These are phyloP conservation scores for Mollisiaceae sp. DNA, from an alignment of 2,329 filamentous ascomycete genomes.

Conservation along the genomic window DNA sequence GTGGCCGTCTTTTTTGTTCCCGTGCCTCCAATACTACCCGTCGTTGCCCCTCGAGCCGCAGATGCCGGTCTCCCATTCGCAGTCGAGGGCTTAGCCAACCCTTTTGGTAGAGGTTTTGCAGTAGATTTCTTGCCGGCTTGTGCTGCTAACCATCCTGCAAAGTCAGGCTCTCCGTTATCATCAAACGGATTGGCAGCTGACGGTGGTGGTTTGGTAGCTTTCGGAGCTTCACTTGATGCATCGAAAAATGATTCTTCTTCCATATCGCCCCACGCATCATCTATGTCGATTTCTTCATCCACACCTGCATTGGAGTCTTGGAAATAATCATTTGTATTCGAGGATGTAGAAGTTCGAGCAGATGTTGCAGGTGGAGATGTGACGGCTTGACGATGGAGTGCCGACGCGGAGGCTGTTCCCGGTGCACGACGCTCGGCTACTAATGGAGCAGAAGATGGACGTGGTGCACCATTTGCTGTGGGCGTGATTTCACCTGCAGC, in stretches of 20 bases:
- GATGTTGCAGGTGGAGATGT: constrained; percentile 54
- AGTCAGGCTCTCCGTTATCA: constrained; percentile 89
- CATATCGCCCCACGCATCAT: constrained; percentile 69
- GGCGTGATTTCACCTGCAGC: constrained; percentile 85
- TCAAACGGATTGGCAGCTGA: constrained; percentile 64
- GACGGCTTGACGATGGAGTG: constrained; percentile 64
- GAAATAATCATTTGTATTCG: constrained; percentile 55
- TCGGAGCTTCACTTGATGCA: constrained; percentile 34
- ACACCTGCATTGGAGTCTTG: constrained; percentile 63
- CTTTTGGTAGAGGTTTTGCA: constrained; percentile 78
- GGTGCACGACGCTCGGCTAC: constrained; percentile 44
- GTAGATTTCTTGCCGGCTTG: constrained; percentile 73
- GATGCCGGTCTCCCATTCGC: constrained; percentile 40
- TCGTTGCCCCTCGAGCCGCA: constrained; percentile 46
- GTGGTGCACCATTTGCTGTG: constrained; percentile 49
- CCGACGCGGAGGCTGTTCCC: constrained; percentile 58
- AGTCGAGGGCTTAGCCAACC: constrained; percentile 66
- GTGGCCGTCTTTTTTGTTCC: constrained; percentile 38
- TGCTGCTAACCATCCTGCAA: constrained; percentile 91
- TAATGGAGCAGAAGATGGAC: constrained; percentile 48
- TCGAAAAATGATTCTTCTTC: constrained; percentile 58
- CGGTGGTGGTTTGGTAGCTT: constrained; percentile 41
- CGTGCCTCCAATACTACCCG: constrained; percentile 40
- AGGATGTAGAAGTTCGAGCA: constrained; percentile 54
- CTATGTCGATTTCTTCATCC: constrained; percentile 66